Conservation (phyloP, 2,329 filamentous ascomycete species). For the Alternaria conjuncta region DNA sequence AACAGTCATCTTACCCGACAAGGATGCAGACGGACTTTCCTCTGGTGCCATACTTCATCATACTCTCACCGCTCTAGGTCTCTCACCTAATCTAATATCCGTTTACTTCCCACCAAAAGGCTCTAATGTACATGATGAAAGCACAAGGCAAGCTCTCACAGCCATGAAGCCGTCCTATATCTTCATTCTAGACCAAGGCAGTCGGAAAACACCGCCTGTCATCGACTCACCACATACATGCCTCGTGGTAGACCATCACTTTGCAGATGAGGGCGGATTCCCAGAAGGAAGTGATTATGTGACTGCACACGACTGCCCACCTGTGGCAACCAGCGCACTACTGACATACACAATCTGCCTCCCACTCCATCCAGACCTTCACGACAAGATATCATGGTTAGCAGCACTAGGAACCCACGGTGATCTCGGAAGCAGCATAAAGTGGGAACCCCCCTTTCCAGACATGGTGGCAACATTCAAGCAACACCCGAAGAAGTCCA, state of each 20-base stretch:
- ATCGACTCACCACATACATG: slow-evolving; percentile 58
- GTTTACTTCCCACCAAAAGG: slow-evolving; percentile 68
- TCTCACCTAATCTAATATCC: slow-evolving; percentile 60
- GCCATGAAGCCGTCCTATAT: slow-evolving; percentile 61
- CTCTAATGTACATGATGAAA: slow-evolving; percentile 62
- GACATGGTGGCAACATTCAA: slow-evolving; percentile 69
- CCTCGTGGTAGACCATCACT: slow-evolving; percentile 71
- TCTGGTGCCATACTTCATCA: slow-evolving; percentile 68
- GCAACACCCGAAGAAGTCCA: slow-evolving; percentile 64
- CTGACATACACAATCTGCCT: slow-evolving; percentile 70
- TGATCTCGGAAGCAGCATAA: slow-evolving; percentile 68
- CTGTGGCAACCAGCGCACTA: slow-evolving; percentile 69
- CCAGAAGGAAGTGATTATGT: slow-evolving; percentile 62
- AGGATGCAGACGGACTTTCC: slow-evolving; percentile 71
- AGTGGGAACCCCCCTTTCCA: slow-evolving; percentile 71
- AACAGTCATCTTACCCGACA: slow-evolving; percentile 70
- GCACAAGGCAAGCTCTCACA: slow-evolving; percentile 60
- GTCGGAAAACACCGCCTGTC: slow-evolving; percentile 61
- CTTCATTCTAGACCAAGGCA: slow-evolving; percentile 71
- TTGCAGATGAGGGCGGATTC: slow-evolving; percentile 63
- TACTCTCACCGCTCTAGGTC: slow-evolving; percentile 65
- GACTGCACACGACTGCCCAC: slow-evolving; percentile 68
- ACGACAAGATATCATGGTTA: slow-evolving; percentile 63
- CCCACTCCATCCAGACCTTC: slow-evolving; percentile 60
- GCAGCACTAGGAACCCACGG: slow-evolving; percentile 71